A percentile compares a stretch with the other conserved stretches of the same genome.
phyloP scores from a whole-genome alignment of 352 stramenopile genomes.

The Globisporangium radiosum region DNA sequence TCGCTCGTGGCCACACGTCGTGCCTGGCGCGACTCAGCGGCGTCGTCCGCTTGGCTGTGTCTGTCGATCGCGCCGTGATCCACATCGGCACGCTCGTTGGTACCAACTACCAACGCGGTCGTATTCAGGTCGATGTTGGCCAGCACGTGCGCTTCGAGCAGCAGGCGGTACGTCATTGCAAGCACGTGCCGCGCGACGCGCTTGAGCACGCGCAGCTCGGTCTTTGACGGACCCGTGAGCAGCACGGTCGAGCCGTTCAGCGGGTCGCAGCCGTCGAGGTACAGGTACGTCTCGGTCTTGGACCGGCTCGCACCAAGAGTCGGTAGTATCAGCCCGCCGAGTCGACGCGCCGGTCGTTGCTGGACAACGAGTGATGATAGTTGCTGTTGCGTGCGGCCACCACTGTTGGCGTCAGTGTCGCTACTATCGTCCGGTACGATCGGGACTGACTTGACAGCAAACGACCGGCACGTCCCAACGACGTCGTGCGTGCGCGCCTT shows the following conservation, averaged over 20 bases:
- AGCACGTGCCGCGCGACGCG: slow-evolving; percentile 86
- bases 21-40: background rate
- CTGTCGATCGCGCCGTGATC: background rate
- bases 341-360: slow-evolving; percentile 1
- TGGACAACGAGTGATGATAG: background rate
- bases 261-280: slow-evolving; percentile 93
- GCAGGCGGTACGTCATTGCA: slow-evolving; percentile 93
- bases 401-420: slow-evolving; percentile 11
- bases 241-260: slow-evolving; percentile 92
- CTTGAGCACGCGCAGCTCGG: slow-evolving; percentile 91
- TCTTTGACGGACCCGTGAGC: slow-evolving; percentile 86
- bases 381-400: background rate
- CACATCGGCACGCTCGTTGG: background rate
- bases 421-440: slow-evolving; percentile 28
- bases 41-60: slow-evolving; percentile 6
- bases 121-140: slow-evolving; percentile 78
- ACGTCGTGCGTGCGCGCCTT: slow-evolving; percentile 39
- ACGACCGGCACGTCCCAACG: slow-evolving; percentile 60
- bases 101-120: slow-evolving; percentile 11
- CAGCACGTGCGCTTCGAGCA: slow-evolving; percentile 93
- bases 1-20: slow-evolving; percentile 18
- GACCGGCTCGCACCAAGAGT: slow-evolving; percentile 1
- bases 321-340: background rate
- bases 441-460: slow-evolving; percentile 56
- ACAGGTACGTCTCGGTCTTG: slow-evolving; percentile 86